A percentile compares a stretch with the other conserved stretches of the same genome.
These are phyloP conservation scores for Narthecium ossifragum DNA, from an alignment of 106 monocot genomes.

Conservation along the genomic window DNA sequence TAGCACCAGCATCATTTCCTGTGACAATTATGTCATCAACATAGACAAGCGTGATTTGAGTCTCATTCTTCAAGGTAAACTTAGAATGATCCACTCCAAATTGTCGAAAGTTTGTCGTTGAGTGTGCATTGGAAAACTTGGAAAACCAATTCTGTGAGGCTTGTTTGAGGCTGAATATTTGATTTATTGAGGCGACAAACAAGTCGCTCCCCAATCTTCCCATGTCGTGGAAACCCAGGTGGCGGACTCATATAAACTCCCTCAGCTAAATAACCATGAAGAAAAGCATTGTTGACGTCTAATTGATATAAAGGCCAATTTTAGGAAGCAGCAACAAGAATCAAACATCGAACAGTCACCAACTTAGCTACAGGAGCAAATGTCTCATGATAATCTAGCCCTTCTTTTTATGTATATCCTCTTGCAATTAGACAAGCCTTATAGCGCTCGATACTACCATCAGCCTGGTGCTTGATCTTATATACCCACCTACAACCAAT, in stretches of 20 bases:
- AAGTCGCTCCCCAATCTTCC: not conserved
- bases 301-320: not conserved
- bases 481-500: constrained; percentile 10
- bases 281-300: too few relatives aligned
- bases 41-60: not conserved
- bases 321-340: not conserved
- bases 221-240: not conserved
- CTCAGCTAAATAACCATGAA: not conserved
- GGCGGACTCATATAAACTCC: constrained; percentile 2
- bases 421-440: constrained; percentile 3
- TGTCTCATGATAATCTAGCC: not conserved
- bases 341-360: not conserved
- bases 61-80: not conserved
- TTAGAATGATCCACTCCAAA: not conserved
- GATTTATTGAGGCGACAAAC: constrained; percentile 2
- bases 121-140: not conserved
- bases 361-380: constrained; percentile 2
- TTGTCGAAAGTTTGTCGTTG: not conserved
- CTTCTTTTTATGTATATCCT: constrained; percentile 6
- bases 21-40: too few relatives aligned
- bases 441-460: not conserved
- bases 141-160: not conserved
- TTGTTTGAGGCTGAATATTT: constrained; percentile 1
- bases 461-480: not conserved
- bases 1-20: not conserved